Evolutionary conservation across 768 basidiomycete genomes (phyloP), one percentile per base, ranked within the genome.

Genomic region (Tulasnella sp.): DNA sequence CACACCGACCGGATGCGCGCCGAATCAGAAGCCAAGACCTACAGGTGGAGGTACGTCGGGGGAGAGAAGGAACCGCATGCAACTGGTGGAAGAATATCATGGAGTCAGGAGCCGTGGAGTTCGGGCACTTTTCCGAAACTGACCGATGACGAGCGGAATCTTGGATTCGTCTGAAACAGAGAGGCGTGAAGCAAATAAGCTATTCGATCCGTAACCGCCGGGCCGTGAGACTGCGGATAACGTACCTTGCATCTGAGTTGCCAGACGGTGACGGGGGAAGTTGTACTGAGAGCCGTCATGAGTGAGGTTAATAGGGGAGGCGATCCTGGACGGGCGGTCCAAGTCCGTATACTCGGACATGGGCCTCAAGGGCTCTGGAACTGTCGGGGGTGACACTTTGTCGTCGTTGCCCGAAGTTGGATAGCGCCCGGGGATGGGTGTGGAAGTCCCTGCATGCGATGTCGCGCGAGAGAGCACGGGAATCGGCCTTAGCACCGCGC

Each of bases 1-100:
- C n/a, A n/a, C 7, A n/a, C n/a, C n/a, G n/a, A n/a, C n/a, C n/a
- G n/a, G n/a, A 32, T 26, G 1, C 11, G 7, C 22, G 39, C 67
- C 32, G 39, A n/a, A 40, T 16, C 32, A 34, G 67, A 22, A 42
- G 22, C 3, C 11, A 29, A 32, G 22, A 34, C n/a, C 63, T 29
- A 72, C 74, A 98, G 87, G 78, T 97, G 95, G 67, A 96, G 90
- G 78, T 95, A 96, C n/a, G 95, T 97, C 75, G 97, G 91, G 12
- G 96, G 96, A 77, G 93, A 95, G 87, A 98, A 98, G 71, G 94
- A 96, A 35, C 96, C 97, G 78, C 97, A 99, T 62, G 94, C 97
- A 73, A 99, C 94, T 75, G 29, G 22, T 59, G 97, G 89, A 71
- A n/a, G n/a, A n/a, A n/a, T 95, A 92, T 76, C 97, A 82, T n/a